Base-by-base conservation (phyloP, 805 yeast genomes). In the Debaryomyces tyrocola region DNA sequence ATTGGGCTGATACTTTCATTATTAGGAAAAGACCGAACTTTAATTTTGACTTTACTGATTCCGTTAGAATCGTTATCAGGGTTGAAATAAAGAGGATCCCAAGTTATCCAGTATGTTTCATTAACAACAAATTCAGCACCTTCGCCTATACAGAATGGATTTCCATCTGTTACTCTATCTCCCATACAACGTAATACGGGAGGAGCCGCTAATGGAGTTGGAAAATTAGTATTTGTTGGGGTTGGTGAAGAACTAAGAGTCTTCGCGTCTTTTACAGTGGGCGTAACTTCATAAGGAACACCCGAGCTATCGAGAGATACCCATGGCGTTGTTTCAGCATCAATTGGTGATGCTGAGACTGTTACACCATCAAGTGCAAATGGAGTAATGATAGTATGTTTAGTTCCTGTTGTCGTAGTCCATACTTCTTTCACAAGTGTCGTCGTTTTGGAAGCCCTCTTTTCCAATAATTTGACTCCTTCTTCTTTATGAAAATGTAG, bases 91-190 rank as follows among this genome's bases (percentile, higher is more conserved):
- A 66, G 45, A 46, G 79, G 77, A 47, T 74, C 77, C 78, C 78
- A 74, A 12, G 78, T 74, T 48, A 73, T 56, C 77, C 78, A 74
- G 54, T 74, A 74, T 7, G 74, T 74, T 57, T 74, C 75, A 34
- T 78, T 79, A 35, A 68, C 69, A n/a, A 74, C 62, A 42, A 71
- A 54, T 54, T 74, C 78, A 7, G 78, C 63, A 40, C 73, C 75
- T 51, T 70, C 68, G 10, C 64, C 61, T 17, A 74, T 59, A 54
- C 79, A 74, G 62, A 74, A 74, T 37, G 79, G 78, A 45, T 64
- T 66, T 2, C 67, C 67, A 12, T 57, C 58, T 5, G 55, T 37
- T 28, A 71, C 68, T 51, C 74, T 63, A 40, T 69, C 75, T 34
- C 71, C 72, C 55, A 69, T 66, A 58, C 78, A 74, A 53, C 75